Percentiles rank a stretch among this genome's conserved stretches.
Conservation (phyloP, 192 early-diverging fungal species). For the Umbelopsis sp. region DNA sequence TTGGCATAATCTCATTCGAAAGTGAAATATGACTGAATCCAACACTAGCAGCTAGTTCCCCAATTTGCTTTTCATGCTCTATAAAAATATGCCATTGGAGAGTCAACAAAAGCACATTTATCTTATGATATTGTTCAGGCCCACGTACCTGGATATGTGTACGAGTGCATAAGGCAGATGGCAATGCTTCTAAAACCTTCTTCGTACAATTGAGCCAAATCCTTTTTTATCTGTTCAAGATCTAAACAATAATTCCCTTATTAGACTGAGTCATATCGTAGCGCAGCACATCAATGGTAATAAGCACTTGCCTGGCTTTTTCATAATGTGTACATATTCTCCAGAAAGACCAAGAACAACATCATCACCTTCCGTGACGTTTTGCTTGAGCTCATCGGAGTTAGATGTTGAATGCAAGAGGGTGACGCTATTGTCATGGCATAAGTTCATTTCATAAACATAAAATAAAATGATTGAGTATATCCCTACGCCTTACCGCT, state of each 20-base stretch:
- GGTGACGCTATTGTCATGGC: conserved; percentile 60
- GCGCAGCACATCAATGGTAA: background rate
- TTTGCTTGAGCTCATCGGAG: conserved; percentile 32
- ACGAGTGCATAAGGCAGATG: conserved; percentile 93
- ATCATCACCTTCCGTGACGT: conserved; percentile 43
- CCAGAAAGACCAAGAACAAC: conserved; percentile 78
- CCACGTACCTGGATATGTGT: conserved; percentile 81
- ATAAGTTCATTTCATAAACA: background rate
- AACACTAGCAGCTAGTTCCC: conserved; percentile 61
- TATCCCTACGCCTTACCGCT: conserved; percentile 54
- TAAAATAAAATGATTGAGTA: too few relatives aligned
- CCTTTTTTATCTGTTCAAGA: conserved; percentile 49
- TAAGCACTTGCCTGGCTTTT: conserved; percentile 55
- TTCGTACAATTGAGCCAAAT: conserved; percentile 62
- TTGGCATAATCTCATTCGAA: conserved; percentile 82
- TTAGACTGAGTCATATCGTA: background rate
- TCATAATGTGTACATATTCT: conserved; percentile 78
- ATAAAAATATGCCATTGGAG: background rate
- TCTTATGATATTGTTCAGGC: background rate
- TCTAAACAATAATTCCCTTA: conserved; percentile 41
- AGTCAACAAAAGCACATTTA: background rate
- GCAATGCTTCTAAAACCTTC: conserved; percentile 86
- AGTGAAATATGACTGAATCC: conserved; percentile 89
- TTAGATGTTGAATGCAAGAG: conserved; percentile 75
- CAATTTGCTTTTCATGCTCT: conserved; percentile 80